phyloP scores from a whole-genome alignment of 2,329 filamentous ascomycete species.

The Nemania sp. region DNA sequence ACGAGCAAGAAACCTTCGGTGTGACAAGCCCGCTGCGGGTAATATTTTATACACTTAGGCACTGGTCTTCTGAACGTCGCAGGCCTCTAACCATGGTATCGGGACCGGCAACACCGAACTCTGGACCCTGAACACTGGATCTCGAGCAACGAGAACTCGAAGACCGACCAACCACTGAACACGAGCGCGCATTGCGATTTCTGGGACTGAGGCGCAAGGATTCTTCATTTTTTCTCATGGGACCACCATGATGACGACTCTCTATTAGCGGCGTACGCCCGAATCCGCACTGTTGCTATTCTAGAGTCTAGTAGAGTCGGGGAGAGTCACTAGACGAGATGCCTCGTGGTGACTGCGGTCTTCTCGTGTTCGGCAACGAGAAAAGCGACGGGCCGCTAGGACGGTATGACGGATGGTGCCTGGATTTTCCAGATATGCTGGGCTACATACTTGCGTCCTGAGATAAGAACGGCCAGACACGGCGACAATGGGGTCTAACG shows the following conservation, averaged over 20 bases:
- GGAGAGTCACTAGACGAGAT: not conserved
- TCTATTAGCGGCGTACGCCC: not conserved
- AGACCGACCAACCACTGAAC: not conserved
- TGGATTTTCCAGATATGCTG: too few relatives aligned
- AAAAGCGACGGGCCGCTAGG: too few relatives aligned
- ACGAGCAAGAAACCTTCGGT: not conserved
- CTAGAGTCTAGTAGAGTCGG: too few relatives aligned
- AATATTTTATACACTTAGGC: conserved; percentile 26
- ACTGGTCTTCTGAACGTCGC: not conserved
- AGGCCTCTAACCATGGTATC: conserved; percentile 23
- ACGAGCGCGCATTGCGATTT: conserved; percentile 12
- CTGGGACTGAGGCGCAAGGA: too few relatives aligned
- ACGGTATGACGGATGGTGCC: not conserved
- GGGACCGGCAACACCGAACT: conserved; percentile 23
- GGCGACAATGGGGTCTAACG: too few relatives aligned
- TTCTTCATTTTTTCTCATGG: not conserved
- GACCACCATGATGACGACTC: not conserved
- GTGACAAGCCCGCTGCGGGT: conserved; percentile 1
- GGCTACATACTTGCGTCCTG: too few relatives aligned
- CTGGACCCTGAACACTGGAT: not conserved
- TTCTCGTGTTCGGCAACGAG: not conserved
- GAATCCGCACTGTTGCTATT: too few relatives aligned
- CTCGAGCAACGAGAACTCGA: not conserved
- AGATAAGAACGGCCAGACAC: too few relatives aligned
- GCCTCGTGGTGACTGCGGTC: not conserved